phyloP scores from a whole-genome alignment of 2,329 filamentous ascomycete genomes.

The Clarireedia hainanense region DNA sequence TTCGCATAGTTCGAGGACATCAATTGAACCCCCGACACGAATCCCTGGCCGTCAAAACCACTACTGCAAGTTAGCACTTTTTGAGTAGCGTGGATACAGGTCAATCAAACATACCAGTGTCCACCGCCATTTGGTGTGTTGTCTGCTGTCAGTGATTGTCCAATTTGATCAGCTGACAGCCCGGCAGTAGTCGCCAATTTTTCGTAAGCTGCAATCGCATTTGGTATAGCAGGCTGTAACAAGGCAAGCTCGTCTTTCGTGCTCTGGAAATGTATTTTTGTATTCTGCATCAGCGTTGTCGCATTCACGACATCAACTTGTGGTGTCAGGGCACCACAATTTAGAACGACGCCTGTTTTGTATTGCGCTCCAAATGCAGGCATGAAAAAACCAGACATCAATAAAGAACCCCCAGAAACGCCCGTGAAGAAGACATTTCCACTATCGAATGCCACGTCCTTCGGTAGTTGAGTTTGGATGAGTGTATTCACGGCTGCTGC shows the following conservation, averaged over 20 bases:
- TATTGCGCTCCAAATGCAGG: slow-evolving; percentile 36
- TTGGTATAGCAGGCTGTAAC: slow-evolving; percentile 41
- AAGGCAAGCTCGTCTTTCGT: slow-evolving; percentile 42
- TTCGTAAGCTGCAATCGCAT: slow-evolving; percentile 44
- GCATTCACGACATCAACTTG: slow-evolving; percentile 43
- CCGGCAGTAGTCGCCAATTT: slow-evolving; percentile 38
- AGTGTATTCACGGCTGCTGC: slow-evolving; percentile 47
- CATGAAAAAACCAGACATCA: slow-evolving; percentile 50
- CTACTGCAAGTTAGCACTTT: slow-evolving; percentile 18
- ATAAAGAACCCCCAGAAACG: slow-evolving; percentile 45
- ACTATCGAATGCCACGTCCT: slow-evolving; percentile 45
- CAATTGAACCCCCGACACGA: slow-evolving; percentile 49
- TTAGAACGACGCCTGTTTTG: slow-evolving; percentile 42
- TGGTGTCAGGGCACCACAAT: slow-evolving; percentile 46
- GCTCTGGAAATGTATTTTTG: slow-evolving; percentile 49
- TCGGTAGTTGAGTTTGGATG: slow-evolving; percentile 40
- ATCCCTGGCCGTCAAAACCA: slow-evolving; percentile 47
- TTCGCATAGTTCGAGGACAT: slow-evolving; percentile 44
- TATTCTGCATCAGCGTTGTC: slow-evolving; percentile 35
- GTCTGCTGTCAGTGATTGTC: slow-evolving; percentile 47
- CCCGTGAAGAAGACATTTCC: slow-evolving; percentile 49
- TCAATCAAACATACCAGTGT: slow-evolving; percentile 33
- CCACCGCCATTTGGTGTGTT: slow-evolving; percentile 47
- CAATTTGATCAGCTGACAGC: slow-evolving; percentile 37
- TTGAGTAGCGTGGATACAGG: not conserved